Percentiles rank a stretch among this genome's conserved stretches.
Conservation (phyloP, 441 rosid species). For the Aleurites moluccanus region DNA sequence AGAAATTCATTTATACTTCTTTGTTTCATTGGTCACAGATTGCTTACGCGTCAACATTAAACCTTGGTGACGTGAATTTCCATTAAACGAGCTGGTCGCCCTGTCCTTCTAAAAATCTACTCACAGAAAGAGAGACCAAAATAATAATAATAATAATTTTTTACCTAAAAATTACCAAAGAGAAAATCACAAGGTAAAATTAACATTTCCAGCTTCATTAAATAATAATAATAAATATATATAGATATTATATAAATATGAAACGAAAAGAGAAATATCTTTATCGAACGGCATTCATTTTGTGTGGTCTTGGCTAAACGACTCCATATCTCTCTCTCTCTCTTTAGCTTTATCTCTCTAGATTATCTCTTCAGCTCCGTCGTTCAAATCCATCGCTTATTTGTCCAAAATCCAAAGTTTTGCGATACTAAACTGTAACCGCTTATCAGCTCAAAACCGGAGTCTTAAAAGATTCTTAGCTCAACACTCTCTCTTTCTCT, state of each 20-base stretch:
- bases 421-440: slow-evolving; percentile 13
- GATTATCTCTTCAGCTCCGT: slow-evolving; percentile 49
- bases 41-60: neutral
- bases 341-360: slow-evolving; percentile 44
- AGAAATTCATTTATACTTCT: no score
- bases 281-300: slow-evolving; percentile 41
- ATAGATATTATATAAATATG: neutral
- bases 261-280: slow-evolving; percentile 33
- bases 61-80: neutral
- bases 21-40: neutral
- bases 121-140: no score
- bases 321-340: slow-evolving; percentile 32
- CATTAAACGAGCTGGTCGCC: neutral
- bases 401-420: slow-evolving; percentile 31
- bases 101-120: neutral
- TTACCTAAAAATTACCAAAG: no score
- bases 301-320: slow-evolving; percentile 54
- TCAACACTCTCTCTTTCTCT: slow-evolving; percentile 33
- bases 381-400: slow-evolving; percentile 41
- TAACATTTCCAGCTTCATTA: neutral
- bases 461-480: neutral
- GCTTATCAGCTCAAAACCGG: slow-evolving; percentile 9
- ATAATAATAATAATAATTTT: no score
- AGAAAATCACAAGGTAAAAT: neutral
- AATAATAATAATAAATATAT: neutral